Evolutionary conservation across 108 stramenopile species (phyloP).

Genomic region (Cyclotella distinguenda): DNA sequence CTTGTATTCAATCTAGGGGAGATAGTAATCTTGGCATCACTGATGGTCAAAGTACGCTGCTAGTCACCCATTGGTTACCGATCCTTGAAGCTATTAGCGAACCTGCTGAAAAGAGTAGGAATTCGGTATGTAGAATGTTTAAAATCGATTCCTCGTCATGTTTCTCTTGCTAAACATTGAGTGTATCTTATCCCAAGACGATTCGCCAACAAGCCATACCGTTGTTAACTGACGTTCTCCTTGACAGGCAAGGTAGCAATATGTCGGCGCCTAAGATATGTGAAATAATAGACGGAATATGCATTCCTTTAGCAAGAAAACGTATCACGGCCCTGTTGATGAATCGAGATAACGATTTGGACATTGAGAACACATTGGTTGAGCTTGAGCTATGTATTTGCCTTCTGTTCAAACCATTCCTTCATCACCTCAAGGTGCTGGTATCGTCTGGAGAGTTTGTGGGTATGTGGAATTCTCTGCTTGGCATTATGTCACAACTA

Average conservation of each 20-base stretch:
- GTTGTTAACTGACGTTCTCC: constrained; percentile 72
- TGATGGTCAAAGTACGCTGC: constrained; percentile 25
- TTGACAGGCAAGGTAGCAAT: constrained; percentile 64
- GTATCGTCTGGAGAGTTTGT: constrained; percentile 46
- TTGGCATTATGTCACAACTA: constrained; percentile 64
- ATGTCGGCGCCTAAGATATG: constrained; percentile 54
- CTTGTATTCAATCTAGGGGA: constrained; percentile 5
- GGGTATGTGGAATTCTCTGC: constrained; percentile 63
- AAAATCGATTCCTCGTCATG: not conserved
- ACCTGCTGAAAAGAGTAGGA: constrained; percentile 59
- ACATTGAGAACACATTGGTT: constrained; percentile 62
- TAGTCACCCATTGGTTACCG: constrained; percentile 56
- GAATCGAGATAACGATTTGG: constrained; percentile 12
- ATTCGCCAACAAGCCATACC: constrained; percentile 83
- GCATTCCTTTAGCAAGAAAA: constrained; percentile 67
- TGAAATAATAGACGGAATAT: constrained; percentile 55
- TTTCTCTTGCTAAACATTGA: not conserved
- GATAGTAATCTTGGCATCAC: constrained; percentile 4
- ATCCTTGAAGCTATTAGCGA: constrained; percentile 65
- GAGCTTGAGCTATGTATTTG: constrained; percentile 81
- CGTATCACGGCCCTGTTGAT: constrained; percentile 57
- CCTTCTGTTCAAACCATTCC: constrained; percentile 83
- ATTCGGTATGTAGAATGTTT: constrained; percentile 59
- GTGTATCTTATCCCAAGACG: constrained; percentile 38
- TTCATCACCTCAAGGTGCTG: constrained; percentile 67